Base-by-base conservation (phyloP, 805 yeast species). In the Candida ovalis region DNA sequence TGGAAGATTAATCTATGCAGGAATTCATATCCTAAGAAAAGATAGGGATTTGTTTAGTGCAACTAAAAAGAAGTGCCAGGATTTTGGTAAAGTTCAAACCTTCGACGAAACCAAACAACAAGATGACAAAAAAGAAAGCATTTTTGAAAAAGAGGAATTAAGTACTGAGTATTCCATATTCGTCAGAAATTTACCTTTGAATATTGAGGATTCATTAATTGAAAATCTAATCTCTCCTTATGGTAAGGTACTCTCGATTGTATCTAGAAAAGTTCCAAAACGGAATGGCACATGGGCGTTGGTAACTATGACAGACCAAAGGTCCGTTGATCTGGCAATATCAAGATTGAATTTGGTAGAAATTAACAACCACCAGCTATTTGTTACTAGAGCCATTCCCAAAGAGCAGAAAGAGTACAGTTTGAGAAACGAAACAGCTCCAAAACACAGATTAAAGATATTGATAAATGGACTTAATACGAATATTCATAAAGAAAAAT, bases 351-450 rank as follows among this genome's bases (percentile, higher is more conserved):
- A 64, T 42, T 39, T 55, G 3, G 47, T 66, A 30, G 62, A 62
- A 42, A 51, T 66, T 40, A 66, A 65, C 40, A 58, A 58, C 13
- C 61, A 60, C 23, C 58, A 56, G 40, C 45, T 66, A 17, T 63
- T 58, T 54, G 69, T 63, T 27, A 61, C 67, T 2, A 50, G 64
- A 10, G 70, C 68, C 6, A 63, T 66, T 45, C 70, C 70, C 17
- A 60, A 65, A 28, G 68, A 64, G 39, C 58, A 62, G 32, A 66
- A 65, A 37, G 55, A 51, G 4, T 61, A 63, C 43, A 54, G 56
- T 8, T 25, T 18, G 24, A 55, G 52, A 27, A 50, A 45, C 8
- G 56, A 58, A 8, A 27, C 32, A 12, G 39, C 42, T 45, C 57
- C 60, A 19, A 52, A 58, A 37, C 51, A 54, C 43, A 60, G 50